These are phyloP conservation scores for Alternaria hordeiaustralica DNA, from an alignment of 2,329 filamentous ascomycete species.

Conservation along the genomic window DNA sequence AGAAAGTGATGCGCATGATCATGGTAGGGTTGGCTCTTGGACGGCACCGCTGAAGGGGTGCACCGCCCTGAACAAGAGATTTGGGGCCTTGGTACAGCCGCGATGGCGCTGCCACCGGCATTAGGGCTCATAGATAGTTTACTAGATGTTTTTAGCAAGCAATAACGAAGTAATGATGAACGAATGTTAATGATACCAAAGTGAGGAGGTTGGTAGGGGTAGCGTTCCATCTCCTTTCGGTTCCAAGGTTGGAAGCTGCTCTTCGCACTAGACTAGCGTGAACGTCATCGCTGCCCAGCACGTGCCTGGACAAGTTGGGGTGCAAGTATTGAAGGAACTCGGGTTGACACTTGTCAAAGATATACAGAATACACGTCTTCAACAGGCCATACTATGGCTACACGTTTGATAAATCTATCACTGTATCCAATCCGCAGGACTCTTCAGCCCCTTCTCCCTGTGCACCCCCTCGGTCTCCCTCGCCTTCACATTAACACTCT, in stretches of 20 bases:
- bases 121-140: not conserved
- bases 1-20: constrained; percentile 48
- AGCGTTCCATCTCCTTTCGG: not conserved
- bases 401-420: not conserved
- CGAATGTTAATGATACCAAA: not conserved
- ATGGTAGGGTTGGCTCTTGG: constrained; percentile 43
- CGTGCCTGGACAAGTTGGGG: not conserved
- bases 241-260: not conserved
- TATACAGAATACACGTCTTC: not conserved
- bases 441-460: constrained; percentile 21
- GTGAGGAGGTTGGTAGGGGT: not conserved
- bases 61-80: constrained; percentile 7
- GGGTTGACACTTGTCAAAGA: not conserved
- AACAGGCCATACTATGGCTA: not conserved
- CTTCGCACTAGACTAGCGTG: not conserved
- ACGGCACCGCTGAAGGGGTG: constrained; percentile 8
- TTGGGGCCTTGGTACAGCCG: constrained; percentile 8
- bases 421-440: constrained; percentile 32
- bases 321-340: not conserved
- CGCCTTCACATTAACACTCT: constrained; percentile 52
- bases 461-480: constrained; percentile 41
- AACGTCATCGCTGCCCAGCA: not conserved
- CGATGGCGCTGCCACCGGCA: not conserved
- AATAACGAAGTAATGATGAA: not conserved
- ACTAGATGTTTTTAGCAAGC: not conserved